These are phyloP conservation scores for Picochlorum sp. DNA, from an alignment of 139 green algal genomes.

Conservation along the genomic window DNA sequence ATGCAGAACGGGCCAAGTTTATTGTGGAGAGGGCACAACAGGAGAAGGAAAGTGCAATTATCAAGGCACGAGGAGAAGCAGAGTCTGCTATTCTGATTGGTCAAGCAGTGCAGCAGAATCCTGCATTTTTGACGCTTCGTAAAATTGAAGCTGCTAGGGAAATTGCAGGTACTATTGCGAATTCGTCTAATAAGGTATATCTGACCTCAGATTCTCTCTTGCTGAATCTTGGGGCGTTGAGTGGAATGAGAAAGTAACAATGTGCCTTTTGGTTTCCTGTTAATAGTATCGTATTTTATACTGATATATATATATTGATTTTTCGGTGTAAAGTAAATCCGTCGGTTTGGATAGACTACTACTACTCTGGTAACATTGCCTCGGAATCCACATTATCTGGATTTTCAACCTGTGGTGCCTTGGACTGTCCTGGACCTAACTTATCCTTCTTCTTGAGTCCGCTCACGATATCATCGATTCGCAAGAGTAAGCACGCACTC, in stretches of 20 bases:
- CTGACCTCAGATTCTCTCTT: conserved; percentile 84
- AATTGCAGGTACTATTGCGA: conserved; percentile 77
- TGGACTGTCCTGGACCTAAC: conserved; percentile 17
- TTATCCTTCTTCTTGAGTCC: conserved; percentile 68
- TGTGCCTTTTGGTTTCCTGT: too few species aligned
- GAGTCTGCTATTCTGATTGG: conserved; percentile 87
- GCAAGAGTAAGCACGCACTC: conserved; percentile 82
- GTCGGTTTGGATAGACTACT: not conserved
- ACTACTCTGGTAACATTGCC: conserved; percentile 59
- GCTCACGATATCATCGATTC: conserved; percentile 98
- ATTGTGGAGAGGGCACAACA: conserved; percentile 93
- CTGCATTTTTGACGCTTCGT: conserved; percentile 80
- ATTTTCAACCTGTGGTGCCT: conserved; percentile 30
- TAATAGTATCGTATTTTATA: not conserved
- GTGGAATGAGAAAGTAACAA: too few species aligned
- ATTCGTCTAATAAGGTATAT: conserved; percentile 80
- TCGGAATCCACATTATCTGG: conserved; percentile 66
- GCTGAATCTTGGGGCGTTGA: conserved; percentile 91
- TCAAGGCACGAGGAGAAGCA: conserved; percentile 85
- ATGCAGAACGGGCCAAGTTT: conserved; percentile 95
- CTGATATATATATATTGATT: not conserved
- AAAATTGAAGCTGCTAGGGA: conserved; percentile 93
- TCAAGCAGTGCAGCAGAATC: conserved; percentile 76
- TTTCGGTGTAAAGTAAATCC: not conserved
- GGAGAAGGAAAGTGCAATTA: conserved; percentile 90